Base-by-base conservation (phyloP, 352 stramenopile genomes). In the Halophytophthora polymorphica region DNA sequence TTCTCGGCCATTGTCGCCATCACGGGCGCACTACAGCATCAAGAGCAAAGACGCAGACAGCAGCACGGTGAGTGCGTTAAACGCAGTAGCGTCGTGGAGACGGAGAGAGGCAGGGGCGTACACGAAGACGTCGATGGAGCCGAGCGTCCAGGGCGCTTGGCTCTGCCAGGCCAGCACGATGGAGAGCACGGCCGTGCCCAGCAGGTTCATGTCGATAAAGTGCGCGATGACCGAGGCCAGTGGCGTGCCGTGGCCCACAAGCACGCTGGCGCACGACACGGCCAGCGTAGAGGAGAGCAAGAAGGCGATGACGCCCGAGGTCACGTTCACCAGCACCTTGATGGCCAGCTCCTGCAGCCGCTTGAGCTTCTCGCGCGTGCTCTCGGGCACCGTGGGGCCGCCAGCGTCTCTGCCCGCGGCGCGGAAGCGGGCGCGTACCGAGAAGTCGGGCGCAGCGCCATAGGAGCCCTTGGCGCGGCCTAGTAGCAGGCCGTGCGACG, bases 171-270 rank as follows among this genome's bases (percentile, higher is more conserved):
- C 77, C 31, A 93, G 60, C 22, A 88, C 68, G 28, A 88, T 56
- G n/a, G 63, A 88, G 19, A 93, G 58, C 19, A 89, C 45, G 0
- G 78, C 79, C 0, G 83, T 90, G 8, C 83, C 80, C 7, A 93
- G 47, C 37, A 93, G 62, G 53, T 93, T 89, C 64, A 90, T 90
- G 67, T 93, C 83, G 39, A 93, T 93, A 28, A 88, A 88, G 23
- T 84, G 74, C 3, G 83, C 79, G 41, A 90, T 80, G 47, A 86
- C 77, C 1, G 63, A 58, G 11, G 72, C 45, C 4, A 93, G 57
- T 15, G 77, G 77, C 28, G 75, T 84, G 8, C 59, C 74, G 33
- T 88, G 77, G 5, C 83, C 83, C 8, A 93, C 83, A 2, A 90
- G 39, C 15, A 93, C 83, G 58, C 79, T 90, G 19, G 79, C 83